Evolutionary conservation across 2,329 filamentous ascomycete genomes (phyloP).

Genomic region (Talaromyces sp.): DNA sequence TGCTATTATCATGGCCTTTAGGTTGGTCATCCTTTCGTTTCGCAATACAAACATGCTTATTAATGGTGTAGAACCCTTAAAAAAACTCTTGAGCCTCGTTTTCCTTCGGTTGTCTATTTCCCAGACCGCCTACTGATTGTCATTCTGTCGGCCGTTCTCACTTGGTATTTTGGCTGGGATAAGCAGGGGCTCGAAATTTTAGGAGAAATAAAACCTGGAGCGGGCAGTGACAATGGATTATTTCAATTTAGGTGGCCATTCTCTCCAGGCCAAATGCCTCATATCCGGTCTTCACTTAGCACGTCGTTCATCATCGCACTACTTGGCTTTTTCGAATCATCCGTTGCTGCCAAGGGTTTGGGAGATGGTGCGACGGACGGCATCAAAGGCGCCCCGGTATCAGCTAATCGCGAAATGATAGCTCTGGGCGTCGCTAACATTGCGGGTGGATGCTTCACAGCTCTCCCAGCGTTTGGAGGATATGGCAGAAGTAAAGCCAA

Average conservation of each 20-base stretch:
- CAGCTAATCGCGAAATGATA: slow-evolving; percentile 88
- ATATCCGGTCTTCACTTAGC: slow-evolving; percentile 80
- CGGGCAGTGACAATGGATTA: slow-evolving; percentile 63
- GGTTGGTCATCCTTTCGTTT: slow-evolving; percentile 48
- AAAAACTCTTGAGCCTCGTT: slow-evolving; percentile 70
- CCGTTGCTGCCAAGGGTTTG: slow-evolving; percentile 88
- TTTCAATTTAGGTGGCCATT: slow-evolving; percentile 89
- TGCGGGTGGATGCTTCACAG: slow-evolving; percentile 87
- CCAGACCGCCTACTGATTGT: slow-evolving; percentile 91
- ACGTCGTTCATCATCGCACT: slow-evolving; percentile 91
- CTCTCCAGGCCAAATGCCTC: slow-evolving; percentile 66
- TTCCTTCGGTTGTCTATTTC: slow-evolving; percentile 76
- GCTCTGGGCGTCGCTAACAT: slow-evolving; percentile 87
- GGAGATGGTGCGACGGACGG: slow-evolving; percentile 59
- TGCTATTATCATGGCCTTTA: slow-evolving; percentile 80
- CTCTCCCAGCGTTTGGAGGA: slow-evolving; percentile 88
- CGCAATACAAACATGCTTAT: slow-evolving; percentile 12
- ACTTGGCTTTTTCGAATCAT: slow-evolving; percentile 97
- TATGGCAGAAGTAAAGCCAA: slow-evolving; percentile 97
- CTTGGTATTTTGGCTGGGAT: slow-evolving; percentile 75
- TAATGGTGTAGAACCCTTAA: slow-evolving; percentile 64
- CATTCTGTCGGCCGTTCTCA: slow-evolving; percentile 73
- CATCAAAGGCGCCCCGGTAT: slow-evolving; percentile 75
- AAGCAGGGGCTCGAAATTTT: slow-evolving; percentile 75
- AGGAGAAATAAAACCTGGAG: slow-evolving; percentile 73